Conservation (phyloP, 1,284 basidiomycete species). For the Apiotrichum veenhuisii region DNA sequence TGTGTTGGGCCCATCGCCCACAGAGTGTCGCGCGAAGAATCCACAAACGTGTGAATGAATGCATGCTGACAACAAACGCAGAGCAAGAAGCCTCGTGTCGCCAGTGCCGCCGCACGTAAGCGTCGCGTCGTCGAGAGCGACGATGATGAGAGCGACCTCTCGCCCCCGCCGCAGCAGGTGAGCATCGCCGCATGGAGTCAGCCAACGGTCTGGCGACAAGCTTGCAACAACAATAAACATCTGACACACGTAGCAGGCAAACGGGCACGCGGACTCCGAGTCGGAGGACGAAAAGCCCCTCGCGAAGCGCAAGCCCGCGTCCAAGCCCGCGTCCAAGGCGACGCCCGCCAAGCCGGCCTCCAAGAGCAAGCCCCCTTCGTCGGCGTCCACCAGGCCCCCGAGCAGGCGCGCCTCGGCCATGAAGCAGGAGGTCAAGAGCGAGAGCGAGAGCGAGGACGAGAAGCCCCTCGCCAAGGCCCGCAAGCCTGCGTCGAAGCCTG, state of each 20-base stretch:
- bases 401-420: constrained; percentile 4
- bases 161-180: background rate
- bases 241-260: background rate
- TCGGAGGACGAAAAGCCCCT: constrained; percentile 63
- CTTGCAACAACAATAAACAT: background rate
- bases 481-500: constrained; percentile 17
- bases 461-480: constrained; percentile 17
- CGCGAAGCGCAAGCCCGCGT: constrained; percentile 51
- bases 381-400: constrained; percentile 5
- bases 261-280: constrained; percentile 15
- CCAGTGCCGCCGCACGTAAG: constrained; percentile 28
- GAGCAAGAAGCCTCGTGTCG: constrained; percentile 28
- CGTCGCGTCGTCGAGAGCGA: constrained; percentile 41
- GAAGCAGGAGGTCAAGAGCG: background rate
- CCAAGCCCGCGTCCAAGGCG: constrained; percentile 41
- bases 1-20: too few relatives aligned
- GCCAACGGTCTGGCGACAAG: background rate
- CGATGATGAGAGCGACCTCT: constrained; percentile 20
- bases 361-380: constrained; percentile 13
- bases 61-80: constrained; percentile 6
- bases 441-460: constrained; percentile 14
- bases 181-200: too few relatives aligned
- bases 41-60: too few relatives aligned
- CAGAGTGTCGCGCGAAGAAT: too few relatives aligned
- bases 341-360: constrained; percentile 33